These are phyloP conservation scores for Peniophora sp. DNA, from an alignment of 1,284 basidiomycete species.

Conservation along the genomic window DNA sequence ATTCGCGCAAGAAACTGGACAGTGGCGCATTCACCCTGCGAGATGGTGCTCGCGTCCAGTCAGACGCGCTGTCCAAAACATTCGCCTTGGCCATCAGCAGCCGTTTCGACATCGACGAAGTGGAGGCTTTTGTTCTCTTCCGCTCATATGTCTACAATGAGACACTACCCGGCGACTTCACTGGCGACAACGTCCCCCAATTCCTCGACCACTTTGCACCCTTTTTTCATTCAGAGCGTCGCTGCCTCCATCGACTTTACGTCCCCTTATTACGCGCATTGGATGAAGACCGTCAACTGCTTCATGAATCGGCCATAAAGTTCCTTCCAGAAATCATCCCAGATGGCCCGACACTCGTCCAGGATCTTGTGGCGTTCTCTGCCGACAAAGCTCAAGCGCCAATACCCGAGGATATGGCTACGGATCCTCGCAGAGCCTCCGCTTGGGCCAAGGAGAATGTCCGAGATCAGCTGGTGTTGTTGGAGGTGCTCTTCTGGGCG, in stretches of 20 bases:
- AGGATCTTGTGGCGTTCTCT: constrained; percentile 52
- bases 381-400: constrained; percentile 41
- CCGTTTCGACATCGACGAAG: constrained; percentile 68
- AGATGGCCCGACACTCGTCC: constrained; percentile 49
- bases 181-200: constrained; percentile 36
- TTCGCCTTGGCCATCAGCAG: constrained; percentile 62
- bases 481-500: constrained; percentile 82
- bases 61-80: constrained; percentile 63
- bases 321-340: constrained; percentile 56
- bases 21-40: constrained; percentile 55
- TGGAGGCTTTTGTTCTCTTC: constrained; percentile 64
- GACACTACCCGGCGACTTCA: constrained; percentile 38
- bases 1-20: constrained; percentile 59
- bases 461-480: constrained; percentile 70
- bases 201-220: constrained; percentile 66
- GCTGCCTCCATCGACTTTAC: constrained; percentile 56
- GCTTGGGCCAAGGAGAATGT: constrained; percentile 76
- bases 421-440: constrained; percentile 54
- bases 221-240: constrained; percentile 75
- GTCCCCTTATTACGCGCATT: constrained; percentile 57
- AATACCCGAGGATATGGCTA: constrained; percentile 43
- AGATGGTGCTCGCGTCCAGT: constrained; percentile 52
- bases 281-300: constrained; percentile 42
- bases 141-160: constrained; percentile 77
- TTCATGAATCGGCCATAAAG: constrained; percentile 45